Percentiles rank a stretch among this genome's conserved stretches.
phyloP scores from a whole-genome alignment of 306 rosid species.

The Arachis hypogaea region DNA sequence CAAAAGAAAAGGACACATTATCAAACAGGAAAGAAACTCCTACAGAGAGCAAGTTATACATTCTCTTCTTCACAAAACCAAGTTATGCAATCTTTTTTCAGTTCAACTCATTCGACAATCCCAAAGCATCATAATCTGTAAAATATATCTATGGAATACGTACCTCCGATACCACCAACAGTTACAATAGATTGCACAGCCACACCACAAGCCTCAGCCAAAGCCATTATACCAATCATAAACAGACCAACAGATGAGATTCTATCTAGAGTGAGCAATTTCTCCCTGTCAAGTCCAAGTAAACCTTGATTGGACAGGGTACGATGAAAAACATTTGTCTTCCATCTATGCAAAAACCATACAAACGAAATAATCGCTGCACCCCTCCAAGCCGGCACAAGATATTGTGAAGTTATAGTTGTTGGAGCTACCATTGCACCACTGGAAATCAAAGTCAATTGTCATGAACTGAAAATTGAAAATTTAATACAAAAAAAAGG shows the following conservation, averaged over 20 bases:
- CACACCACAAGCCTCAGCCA: slow-evolving; percentile 95
- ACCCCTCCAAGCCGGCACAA: slow-evolving; percentile 76
- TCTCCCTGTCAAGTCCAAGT: slow-evolving; percentile 69
- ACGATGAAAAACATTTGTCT: slow-evolving; percentile 66
- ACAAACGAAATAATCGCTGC: slow-evolving; percentile 76
- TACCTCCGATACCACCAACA: slow-evolving; percentile 97
- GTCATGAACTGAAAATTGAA: slow-evolving; percentile 20
- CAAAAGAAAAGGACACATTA: not conserved
- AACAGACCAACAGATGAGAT: slow-evolving; percentile 81
- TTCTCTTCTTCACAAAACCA: not conserved
- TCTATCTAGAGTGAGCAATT: slow-evolving; percentile 70
- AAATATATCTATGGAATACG: slow-evolving; percentile 12
- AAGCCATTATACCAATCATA: slow-evolving; percentile 82
- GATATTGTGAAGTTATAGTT: slow-evolving; percentile 69
- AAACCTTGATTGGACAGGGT: slow-evolving; percentile 46
- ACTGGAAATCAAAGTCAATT: slow-evolving; percentile 63
- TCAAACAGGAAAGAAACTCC: slow-evolving; percentile 14
- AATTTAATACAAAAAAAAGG: slow-evolving; percentile 19
- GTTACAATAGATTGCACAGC: slow-evolving; percentile 88
- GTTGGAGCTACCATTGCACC: slow-evolving; percentile 85
- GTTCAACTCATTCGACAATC: slow-evolving; percentile 2
- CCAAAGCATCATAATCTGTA: slow-evolving; percentile 15
- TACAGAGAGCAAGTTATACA: not conserved
- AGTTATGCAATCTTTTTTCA: not conserved
- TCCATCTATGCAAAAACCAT: slow-evolving; percentile 93